These are phyloP conservation scores for Scedosporium aurantiacum DNA, from an alignment of 2,329 filamentous ascomycete genomes.

Conservation along the genomic window DNA sequence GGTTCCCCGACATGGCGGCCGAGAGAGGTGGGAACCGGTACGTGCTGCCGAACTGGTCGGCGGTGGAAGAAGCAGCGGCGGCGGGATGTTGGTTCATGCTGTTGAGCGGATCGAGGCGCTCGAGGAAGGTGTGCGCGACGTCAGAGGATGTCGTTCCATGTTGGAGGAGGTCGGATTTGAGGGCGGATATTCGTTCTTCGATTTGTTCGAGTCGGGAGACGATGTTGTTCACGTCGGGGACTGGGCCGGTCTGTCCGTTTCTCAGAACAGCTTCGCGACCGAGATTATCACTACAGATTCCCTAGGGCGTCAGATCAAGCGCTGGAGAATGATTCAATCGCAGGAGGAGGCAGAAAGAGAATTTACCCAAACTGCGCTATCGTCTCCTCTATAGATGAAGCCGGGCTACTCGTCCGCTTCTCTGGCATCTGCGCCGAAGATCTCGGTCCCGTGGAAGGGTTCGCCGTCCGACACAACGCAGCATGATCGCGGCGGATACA, in stretches of 20 bases:
- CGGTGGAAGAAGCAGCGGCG: not conserved
- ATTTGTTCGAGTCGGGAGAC: not conserved
- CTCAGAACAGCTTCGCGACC: not conserved
- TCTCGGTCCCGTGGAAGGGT: not conserved
- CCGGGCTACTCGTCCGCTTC: not conserved
- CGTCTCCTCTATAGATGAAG: not conserved
- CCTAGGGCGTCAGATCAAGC: no score
- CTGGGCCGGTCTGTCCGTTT: not conserved
- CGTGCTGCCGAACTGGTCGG: no score
- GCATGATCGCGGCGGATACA: constrained; percentile 4
- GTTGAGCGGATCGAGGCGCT: not conserved
- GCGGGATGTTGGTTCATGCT: not conserved
- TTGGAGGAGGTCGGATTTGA: constrained; percentile 3
- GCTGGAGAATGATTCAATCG: not conserved
- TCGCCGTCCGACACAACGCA: not conserved
- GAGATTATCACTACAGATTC: not conserved
- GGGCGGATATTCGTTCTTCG: not conserved
- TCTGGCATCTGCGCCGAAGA: not conserved
- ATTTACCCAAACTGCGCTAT: not conserved
- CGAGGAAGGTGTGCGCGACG: not conserved
- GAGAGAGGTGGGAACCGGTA: not conserved
- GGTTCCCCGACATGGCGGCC: not conserved
- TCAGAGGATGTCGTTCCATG: not conserved
- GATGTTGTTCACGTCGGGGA: not conserved
- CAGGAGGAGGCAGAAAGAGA: not conserved